Percentiles rank a stretch among this genome's conserved stretches.
Conservation (phyloP, 1,139 yeast species). For the Chernovozyma aurita region DNA sequence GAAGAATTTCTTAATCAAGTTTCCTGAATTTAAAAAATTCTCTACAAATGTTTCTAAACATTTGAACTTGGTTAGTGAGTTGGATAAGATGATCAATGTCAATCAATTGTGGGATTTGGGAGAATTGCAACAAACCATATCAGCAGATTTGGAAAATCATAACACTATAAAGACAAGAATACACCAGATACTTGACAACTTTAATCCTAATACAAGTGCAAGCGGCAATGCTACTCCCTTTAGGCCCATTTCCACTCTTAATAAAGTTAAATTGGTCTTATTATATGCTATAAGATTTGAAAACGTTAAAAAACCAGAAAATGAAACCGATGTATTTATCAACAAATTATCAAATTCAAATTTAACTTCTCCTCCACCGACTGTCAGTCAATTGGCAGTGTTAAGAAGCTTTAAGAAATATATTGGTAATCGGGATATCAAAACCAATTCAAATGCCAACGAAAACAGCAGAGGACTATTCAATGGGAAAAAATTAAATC, state of each 20-base stretch:
- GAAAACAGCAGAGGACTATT: constrained; percentile 12
- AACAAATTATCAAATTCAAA: constrained; percentile 26
- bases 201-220: constrained; percentile 5
- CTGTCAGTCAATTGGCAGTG: constrained; percentile 29
- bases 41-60: constrained; percentile 92
- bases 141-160: constrained; percentile 51
- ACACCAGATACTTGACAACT: constrained; percentile 23
- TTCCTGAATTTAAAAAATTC: constrained; percentile 86
- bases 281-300: constrained; percentile 66
- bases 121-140: constrained; percentile 82
- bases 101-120: constrained; percentile 77
- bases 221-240: constrained; percentile 6
- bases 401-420: constrained; percentile 26
- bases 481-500: constrained; percentile 15
- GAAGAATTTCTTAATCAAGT: constrained; percentile 84
- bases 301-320: constrained; percentile 28
- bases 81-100: constrained; percentile 62
- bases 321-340: constrained; percentile 23
- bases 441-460: not conserved
- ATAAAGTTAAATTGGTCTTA: constrained; percentile 52
- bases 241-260: constrained; percentile 18
- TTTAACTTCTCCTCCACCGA: constrained; percentile 26
- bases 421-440: constrained; percentile 1
- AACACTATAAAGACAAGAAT: constrained; percentile 23
- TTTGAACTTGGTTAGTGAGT: constrained; percentile 81